Percentiles rank a stretch among this genome's conserved stretches.
Evolutionary conservation across 139 green algal genomes (phyloP).

Genomic region (Astrephomene gubernaculifera): DNA sequence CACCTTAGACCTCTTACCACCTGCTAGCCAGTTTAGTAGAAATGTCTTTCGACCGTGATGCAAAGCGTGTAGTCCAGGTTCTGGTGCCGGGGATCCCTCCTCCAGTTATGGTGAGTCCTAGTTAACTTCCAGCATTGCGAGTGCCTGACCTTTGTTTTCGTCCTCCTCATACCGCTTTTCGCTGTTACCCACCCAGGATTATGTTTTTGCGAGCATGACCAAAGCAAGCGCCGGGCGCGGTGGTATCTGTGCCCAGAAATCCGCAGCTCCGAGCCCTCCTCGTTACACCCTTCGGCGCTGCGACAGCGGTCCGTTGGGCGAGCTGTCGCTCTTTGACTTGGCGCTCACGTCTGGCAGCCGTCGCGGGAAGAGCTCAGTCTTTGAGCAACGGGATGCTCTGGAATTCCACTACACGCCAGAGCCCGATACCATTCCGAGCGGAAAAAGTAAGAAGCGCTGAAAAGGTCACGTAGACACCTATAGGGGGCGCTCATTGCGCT

Average conservation of each 20-base stretch:
- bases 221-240: background rate
- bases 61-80: background rate
- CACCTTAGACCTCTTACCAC: background rate
- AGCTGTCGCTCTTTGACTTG: conserved; percentile 8
- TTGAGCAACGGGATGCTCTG: background rate
- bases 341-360: background rate
- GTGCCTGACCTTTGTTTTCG: background rate
- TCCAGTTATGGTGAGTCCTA: background rate
- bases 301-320: background rate
- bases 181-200: too few relatives aligned
- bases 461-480: too few relatives aligned
- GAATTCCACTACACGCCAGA: conserved; percentile 15
- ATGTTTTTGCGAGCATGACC: conserved; percentile 12
- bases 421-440: too few relatives aligned
- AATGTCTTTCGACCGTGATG: background rate
- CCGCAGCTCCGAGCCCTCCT: background rate
- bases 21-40: background rate
- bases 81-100: background rate
- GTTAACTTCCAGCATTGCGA: background rate
- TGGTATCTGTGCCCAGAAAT: background rate
- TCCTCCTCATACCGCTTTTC: too few relatives aligned
- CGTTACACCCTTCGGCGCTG: background rate
- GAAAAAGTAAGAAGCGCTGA: too few relatives aligned
- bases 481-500: too few relatives aligned
- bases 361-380: background rate